Evolutionary conservation across 139 green algal genomes (phyloP).

Genomic region (Chlamydomonas sp.): DNA sequence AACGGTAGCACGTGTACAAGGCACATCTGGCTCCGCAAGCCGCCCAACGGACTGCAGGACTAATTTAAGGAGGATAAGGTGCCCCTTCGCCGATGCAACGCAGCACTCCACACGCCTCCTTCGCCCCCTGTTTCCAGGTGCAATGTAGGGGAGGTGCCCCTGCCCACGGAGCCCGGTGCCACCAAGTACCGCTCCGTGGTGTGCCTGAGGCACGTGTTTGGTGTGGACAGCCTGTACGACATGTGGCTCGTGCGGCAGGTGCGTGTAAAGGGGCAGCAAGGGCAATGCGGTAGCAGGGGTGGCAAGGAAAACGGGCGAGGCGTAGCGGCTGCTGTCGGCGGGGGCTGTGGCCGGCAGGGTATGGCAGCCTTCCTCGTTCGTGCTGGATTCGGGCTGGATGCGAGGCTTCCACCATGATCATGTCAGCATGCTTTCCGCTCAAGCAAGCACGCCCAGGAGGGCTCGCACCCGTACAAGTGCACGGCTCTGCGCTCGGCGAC

Average conservation of each 20-base stretch:
- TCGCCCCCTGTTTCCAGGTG: neutral
- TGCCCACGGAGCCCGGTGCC: neutral
- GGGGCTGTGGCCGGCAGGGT: no score
- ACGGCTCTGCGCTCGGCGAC: no score
- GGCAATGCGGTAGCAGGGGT: no score
- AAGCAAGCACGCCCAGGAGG: no score
- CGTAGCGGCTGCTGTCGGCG: no score
- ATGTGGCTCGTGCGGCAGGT: constrained; percentile 32
- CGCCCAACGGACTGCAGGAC: neutral
- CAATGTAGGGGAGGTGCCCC: neutral
- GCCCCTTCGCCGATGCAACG: neutral
- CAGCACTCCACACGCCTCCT: neutral
- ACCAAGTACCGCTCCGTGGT: constrained; percentile 8
- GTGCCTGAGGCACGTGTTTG: constrained; percentile 33
- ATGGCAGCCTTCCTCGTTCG: no score
- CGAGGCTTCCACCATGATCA: no score
- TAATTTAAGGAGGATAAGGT: neutral
- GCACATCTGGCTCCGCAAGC: neutral
- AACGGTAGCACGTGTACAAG: neutral
- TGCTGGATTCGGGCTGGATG: no score
- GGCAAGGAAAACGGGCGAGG: no score
- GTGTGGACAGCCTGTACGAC: constrained; percentile 37
- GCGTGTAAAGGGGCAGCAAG: no score
- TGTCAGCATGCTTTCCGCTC: no score
- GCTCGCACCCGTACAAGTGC: no score